Evolutionary conservation across 2,329 filamentous ascomycete genomes (phyloP).

Genomic region (Talaromyces verruculosus): DNA sequence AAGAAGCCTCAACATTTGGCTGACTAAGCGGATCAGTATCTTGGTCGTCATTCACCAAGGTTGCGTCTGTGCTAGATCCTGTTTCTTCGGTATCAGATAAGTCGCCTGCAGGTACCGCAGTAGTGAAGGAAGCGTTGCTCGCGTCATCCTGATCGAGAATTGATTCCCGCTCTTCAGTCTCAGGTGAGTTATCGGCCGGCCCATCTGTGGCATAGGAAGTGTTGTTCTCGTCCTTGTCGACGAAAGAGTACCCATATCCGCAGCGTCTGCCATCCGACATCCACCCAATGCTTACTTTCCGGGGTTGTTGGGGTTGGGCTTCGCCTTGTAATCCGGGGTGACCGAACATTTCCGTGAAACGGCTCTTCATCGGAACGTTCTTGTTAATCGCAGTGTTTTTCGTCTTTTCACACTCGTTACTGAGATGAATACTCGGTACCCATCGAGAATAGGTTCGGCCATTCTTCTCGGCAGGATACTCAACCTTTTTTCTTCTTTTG

Average conservation of each 20-base stretch:
- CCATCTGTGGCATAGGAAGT: background rate
- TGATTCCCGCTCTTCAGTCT: background rate
- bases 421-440: background rate
- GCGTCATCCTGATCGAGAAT: slow-evolving; percentile 22
- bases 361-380: slow-evolving; percentile 27
- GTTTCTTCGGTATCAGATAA: background rate
- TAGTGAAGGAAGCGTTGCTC: background rate
- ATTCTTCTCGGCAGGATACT: background rate
- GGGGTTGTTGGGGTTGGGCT: slow-evolving; percentile 21
- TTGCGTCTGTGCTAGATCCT: background rate
- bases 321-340: slow-evolving; percentile 5
- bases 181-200: background rate
- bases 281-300: slow-evolving; percentile 44
- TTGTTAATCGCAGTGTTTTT: background rate
- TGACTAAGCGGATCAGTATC: background rate
- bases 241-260: slow-evolving; percentile 43
- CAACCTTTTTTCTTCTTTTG: slow-evolving; percentile 13
- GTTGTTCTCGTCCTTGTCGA: slow-evolving; percentile 28
- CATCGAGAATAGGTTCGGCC: background rate
- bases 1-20: background rate
- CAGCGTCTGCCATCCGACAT: slow-evolving; percentile 42
- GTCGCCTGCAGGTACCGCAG: background rate
- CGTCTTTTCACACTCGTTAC: background rate
- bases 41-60: background rate
- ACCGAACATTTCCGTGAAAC: slow-evolving; percentile 37